A percentile compares a stretch with the other conserved stretches of the same genome.
These are phyloP conservation scores for Dentipellis fragilis DNA, from an alignment of 768 basidiomycete genomes.

Conservation along the genomic window DNA sequence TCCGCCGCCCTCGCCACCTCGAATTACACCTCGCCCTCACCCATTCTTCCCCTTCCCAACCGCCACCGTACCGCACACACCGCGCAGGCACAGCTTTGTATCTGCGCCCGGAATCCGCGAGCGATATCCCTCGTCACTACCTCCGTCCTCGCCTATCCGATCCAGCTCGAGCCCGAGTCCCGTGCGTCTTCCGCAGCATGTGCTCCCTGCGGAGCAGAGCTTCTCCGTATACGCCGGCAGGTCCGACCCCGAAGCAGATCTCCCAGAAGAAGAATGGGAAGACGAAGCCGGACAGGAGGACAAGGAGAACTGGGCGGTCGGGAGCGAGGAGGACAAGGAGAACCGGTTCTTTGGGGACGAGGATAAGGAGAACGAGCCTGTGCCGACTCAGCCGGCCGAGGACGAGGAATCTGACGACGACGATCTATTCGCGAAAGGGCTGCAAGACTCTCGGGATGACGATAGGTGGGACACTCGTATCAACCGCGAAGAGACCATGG, in stretches of 20 bases:
- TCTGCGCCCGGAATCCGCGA: not conserved
- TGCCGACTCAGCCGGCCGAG: not conserved
- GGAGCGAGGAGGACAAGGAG: conserved; percentile 74
- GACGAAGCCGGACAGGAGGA: conserved; percentile 71
- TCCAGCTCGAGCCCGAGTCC: not conserved
- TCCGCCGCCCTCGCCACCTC: not conserved
- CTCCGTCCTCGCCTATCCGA: not conserved
- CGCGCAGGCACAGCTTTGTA: not conserved
- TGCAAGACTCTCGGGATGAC: conserved; percentile 9
- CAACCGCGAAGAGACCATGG: not conserved
- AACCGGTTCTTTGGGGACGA: conserved; percentile 29
- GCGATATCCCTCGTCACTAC: not conserved
- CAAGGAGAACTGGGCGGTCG: conserved; percentile 72
- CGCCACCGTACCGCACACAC: not conserved
- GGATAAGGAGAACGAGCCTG: conserved; percentile 4
- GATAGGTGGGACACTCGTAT: conserved; percentile 6
- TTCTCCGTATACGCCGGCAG: not conserved
- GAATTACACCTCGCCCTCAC: no score
- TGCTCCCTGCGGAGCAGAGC: not conserved
- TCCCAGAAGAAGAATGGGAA: not conserved
- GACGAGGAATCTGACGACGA: not conserved
- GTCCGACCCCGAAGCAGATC: not conserved
- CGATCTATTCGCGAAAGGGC: conserved; percentile 10
- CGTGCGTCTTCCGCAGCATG: not conserved
- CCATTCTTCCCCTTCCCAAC: no score